Conservation (phyloP, 2,329 filamentous ascomycete species). For the Gliomastix tumulicola region DNA sequence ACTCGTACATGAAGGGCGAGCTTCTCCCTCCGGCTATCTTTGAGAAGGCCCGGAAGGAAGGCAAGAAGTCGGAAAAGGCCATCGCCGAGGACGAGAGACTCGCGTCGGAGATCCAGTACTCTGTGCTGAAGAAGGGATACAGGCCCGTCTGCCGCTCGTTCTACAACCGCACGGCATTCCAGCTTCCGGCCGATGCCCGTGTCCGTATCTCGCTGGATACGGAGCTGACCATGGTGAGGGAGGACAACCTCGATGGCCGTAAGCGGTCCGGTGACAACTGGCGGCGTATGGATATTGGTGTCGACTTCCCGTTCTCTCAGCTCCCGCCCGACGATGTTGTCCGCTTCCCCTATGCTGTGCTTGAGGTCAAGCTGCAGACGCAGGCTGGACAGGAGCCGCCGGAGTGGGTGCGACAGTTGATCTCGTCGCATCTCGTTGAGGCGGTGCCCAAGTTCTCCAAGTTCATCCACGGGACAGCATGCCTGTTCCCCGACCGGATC, state of each 20-base stretch:
- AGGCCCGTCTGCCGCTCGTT: conserved; percentile 89
- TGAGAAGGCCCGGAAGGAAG: conserved; percentile 91
- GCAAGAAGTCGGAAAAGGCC: conserved; percentile 86
- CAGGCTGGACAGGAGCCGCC: conserved; percentile 92
- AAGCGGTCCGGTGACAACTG: conserved; percentile 79
- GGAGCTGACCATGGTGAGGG: conserved; percentile 87
- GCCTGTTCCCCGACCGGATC: conserved; percentile 80
- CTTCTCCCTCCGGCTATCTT: conserved; percentile 85
- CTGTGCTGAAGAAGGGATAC: conserved; percentile 78
- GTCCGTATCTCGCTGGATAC: conserved; percentile 97
- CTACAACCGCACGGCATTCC: conserved; percentile 97
- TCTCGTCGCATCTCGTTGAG: conserved; percentile 89
- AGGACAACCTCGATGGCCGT: conserved; percentile 86
- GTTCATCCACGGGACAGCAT: conserved; percentile 93
- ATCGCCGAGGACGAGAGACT: conserved; percentile 88
- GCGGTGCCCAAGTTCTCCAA: conserved; percentile 99
- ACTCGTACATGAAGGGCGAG: conserved; percentile 78
- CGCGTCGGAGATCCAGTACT: conserved; percentile 89
- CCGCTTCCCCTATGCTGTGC: conserved; percentile 89
- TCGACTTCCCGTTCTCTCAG: conserved; percentile 91
- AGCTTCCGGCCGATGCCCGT: conserved; percentile 89
- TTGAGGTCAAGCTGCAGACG: conserved; percentile 97
- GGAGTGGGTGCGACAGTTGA: conserved; percentile 92
- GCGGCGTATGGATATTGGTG: conserved; percentile 94
- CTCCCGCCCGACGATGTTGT: conserved; percentile 78